These are phyloP conservation scores for Colletotrichum australisinense DNA, from an alignment of 2,329 filamentous ascomycete species.

Conservation along the genomic window DNA sequence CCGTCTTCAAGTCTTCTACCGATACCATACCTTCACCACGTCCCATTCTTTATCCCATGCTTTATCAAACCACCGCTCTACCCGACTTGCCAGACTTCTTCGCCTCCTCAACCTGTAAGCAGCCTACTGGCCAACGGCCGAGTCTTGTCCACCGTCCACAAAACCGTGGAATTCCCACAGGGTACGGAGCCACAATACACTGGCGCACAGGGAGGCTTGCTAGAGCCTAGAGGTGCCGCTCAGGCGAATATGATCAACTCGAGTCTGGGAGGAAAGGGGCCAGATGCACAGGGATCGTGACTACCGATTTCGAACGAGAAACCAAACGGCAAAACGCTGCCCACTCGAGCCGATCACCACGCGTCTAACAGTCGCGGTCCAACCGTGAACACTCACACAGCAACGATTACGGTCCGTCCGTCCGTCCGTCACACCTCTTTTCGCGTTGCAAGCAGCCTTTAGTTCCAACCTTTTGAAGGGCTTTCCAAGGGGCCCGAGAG, in stretches of 20 bases:
- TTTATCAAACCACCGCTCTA: neutral
- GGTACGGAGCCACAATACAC: neutral
- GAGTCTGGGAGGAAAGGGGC: neutral
- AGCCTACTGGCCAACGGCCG: neutral
- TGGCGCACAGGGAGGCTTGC: neutral
- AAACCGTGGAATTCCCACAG: neutral
- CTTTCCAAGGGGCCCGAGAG: slow-evolving; percentile 5
- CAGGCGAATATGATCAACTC: neutral
- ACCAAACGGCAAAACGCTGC: neutral
- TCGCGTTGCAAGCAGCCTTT: neutral
- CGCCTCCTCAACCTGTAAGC: neutral
- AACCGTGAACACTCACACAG: neutral
- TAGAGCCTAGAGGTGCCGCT: neutral
- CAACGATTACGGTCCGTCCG: neutral
- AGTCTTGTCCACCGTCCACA: neutral
- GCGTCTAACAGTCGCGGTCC: neutral
- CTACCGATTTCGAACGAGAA: neutral
- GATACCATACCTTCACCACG: neutral
- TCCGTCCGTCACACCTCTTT: slow-evolving; percentile 17
- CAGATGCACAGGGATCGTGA: neutral
- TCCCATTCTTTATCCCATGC: neutral
- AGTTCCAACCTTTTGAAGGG: neutral
- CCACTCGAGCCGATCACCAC: slow-evolving; percentile 6
- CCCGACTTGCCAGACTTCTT: neutral
- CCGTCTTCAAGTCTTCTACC: neutral